These are phyloP conservation scores for Tremella mesenterica DNA, from an alignment of 768 basidiomycete species.

Conservation along the genomic window DNA sequence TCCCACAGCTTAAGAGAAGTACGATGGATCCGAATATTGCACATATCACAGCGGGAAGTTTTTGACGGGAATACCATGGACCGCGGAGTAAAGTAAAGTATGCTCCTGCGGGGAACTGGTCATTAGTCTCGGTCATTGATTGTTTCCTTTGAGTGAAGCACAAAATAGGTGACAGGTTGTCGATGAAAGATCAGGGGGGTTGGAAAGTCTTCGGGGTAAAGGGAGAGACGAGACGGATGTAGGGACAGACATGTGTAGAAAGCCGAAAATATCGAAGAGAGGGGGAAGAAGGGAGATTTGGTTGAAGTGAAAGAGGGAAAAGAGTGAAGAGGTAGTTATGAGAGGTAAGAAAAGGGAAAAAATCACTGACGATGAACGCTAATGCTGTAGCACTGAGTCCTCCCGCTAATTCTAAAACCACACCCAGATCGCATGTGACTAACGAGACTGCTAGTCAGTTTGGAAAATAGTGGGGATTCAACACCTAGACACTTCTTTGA, in stretches of 20 bases:
- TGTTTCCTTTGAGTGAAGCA: no score
- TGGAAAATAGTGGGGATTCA: background rate
- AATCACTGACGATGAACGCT: slow-evolving; percentile 59
- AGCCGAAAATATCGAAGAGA: background rate
- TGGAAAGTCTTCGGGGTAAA: no score
- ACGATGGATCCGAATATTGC: slow-evolving; percentile 66
- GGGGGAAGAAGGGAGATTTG: background rate
- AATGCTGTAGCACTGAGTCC: slow-evolving; percentile 67
- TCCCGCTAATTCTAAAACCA: slow-evolving; percentile 96
- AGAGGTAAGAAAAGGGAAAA: background rate
- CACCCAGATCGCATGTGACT: slow-evolving; percentile 91
- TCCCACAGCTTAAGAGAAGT: slow-evolving; percentile 65
- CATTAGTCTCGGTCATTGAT: no score
- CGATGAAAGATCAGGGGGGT: no score
- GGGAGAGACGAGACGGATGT: no score
- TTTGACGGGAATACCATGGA: slow-evolving; percentile 62
- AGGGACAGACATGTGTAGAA: background rate
- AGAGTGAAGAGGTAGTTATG: no score
- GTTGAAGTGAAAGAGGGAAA: background rate
- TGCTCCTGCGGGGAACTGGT: slow-evolving; percentile 43
- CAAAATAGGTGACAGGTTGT: no score
- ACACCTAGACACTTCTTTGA: no score
- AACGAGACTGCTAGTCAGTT: slow-evolving; percentile 62
- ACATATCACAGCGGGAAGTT: slow-evolving; percentile 67
- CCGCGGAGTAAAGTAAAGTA: slow-evolving; percentile 37